Evolutionary conservation across 2,329 filamentous ascomycete species (phyloP), one percentile per base, ranked within the genome.

Genomic region (Lasiodiplodia gonubiensis): DNA sequence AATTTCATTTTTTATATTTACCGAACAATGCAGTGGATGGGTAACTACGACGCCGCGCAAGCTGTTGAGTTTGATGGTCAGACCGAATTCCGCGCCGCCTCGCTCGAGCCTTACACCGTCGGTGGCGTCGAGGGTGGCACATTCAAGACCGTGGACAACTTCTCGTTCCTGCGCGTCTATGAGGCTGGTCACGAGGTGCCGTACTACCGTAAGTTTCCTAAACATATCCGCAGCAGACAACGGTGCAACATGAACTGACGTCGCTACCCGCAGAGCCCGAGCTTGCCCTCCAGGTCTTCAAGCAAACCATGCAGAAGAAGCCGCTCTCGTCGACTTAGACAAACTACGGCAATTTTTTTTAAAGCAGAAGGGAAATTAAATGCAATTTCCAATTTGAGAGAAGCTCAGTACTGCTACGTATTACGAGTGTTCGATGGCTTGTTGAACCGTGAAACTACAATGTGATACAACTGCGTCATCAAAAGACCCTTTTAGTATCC

Each of bases 101-200:
- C 73, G 25, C 70, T 83, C 14, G 67, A 73, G 69, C 71, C 78
- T 0, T 88, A 87, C 70, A 86, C 78, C 0, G 81, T 87, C 2
- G 75, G 80, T 51, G 86, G 86, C 1, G 78, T 74, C 23, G 74
- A 80, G 42, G 79, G 76, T 30, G 86, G 86, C 3, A 78, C 79
- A 37, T 86, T 82, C 74, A 88, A 88, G 79, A 81, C 72, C 0
- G 77, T 79, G 4, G 81, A 79, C 7, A 85, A 86, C 68, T 74
- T 87, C 48, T 81, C 79, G 53, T 86, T 83, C 75, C 72, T 86
- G 69, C 77, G 80, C 23, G 83, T 85, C 2, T 85, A 79, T 69
- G 80, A 76, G 1, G 83, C 83, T 0, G 81, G 82, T 0, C 82
- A 84, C 68, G 77, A 81, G 68, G 76, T 77, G 16, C 73, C 76